phyloP scores from a whole-genome alignment of 345 rosid species.

The Linum lewisii region DNA sequence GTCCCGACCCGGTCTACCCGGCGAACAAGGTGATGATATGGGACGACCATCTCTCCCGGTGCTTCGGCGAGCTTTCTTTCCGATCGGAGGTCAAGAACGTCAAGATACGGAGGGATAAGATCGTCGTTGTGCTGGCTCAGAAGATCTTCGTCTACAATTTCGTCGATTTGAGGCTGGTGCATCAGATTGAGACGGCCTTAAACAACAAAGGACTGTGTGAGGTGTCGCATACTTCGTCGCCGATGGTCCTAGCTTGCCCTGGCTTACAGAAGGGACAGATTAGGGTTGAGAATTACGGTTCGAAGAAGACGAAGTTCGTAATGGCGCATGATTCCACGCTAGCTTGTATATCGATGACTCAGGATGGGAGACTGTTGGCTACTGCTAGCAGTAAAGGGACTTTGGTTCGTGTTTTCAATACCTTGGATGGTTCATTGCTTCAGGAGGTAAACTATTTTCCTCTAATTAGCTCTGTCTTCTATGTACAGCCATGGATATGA shows the following conservation, averaged over 20 bases:
- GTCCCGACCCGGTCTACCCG: conserved; percentile 19
- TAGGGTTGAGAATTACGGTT: conserved; percentile 35
- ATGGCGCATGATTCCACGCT: conserved; percentile 39
- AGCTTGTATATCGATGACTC: conserved; percentile 26
- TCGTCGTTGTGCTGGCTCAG: conserved; percentile 28
- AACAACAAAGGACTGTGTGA: conserved; percentile 42
- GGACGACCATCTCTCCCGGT: conserved; percentile 30
- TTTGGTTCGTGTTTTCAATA: conserved; percentile 38
- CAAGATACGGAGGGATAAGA: conserved; percentile 26
- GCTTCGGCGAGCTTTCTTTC: conserved; percentile 33
- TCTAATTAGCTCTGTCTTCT: too few relatives aligned
- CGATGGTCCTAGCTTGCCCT: conserved; percentile 33
- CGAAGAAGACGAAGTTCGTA: conserved; percentile 28
- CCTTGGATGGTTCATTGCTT: conserved; percentile 28
- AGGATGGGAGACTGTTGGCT: conserved; percentile 36
- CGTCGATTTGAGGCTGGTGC: conserved; percentile 24
- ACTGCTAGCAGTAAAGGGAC: conserved; percentile 47
- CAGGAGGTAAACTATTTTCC: conserved; percentile 32
- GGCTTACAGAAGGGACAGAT: conserved; percentile 42
- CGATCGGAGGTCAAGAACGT: conserved; percentile 36
- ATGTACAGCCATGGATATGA: too few relatives aligned
- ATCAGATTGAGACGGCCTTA: conserved; percentile 31
- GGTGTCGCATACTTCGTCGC: conserved; percentile 25
- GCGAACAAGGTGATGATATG: conserved; percentile 32
- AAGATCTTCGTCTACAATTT: conserved; percentile 34